Conservation (phyloP, 1,284 basidiomycete species). For the Moesziomyces sp. region DNA sequence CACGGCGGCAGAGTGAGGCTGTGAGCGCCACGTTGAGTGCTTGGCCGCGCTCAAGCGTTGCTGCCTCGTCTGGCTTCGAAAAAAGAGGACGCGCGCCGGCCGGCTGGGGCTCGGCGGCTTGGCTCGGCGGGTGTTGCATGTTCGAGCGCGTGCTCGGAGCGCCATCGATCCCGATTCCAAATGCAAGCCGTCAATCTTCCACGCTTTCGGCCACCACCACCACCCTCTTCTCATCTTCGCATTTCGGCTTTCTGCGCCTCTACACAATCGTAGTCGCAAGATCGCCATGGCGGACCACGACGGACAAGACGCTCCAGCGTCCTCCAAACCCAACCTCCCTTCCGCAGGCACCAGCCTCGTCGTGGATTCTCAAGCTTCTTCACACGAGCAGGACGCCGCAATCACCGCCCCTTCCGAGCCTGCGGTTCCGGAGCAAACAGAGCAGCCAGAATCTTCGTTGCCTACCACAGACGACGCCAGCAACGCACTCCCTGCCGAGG, state of each 20-base stretch:
- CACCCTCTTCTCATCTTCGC: no score
- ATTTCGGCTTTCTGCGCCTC: constrained; percentile 69
- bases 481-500: not conserved
- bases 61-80: no score
- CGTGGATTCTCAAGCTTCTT: constrained; percentile 14
- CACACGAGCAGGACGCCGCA: not conserved
- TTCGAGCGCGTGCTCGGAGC: not conserved
- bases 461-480: not conserved
- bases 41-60: no score
- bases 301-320: constrained; percentile 13
- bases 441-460: not conserved
- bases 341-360: constrained; percentile 35
- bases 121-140: not conserved
- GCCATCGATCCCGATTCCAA: not conserved
- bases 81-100: no score
- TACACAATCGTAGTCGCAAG: constrained; percentile 69
- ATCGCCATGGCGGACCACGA: constrained; percentile 37
- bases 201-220: constrained; percentile 71
- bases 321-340: constrained; percentile 38
- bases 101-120: not conserved
- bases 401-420: constrained; percentile 1
- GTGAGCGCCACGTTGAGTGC: no score
- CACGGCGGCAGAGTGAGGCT: not conserved
- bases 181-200: constrained; percentile 73
- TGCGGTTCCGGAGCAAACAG: not conserved